Percentiles rank a stretch among this genome's conserved stretches.
Conservation (phyloP, 192 early-diverging fungal species). For the Umbelopsis vinacea region DNA sequence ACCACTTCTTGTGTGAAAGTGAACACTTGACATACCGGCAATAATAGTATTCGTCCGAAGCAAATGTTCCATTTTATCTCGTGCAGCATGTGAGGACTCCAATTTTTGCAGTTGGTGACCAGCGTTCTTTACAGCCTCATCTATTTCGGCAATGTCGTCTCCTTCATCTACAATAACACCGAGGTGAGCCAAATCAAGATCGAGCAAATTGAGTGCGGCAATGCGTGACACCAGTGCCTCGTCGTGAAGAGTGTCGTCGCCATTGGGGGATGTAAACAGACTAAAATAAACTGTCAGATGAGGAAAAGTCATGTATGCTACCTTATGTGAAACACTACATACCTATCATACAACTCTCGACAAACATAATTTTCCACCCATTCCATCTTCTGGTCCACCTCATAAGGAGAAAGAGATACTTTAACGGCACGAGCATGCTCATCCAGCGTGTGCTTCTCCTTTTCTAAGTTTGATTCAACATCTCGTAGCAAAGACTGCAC, state of each 20-base stretch:
- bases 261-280: conserved; percentile 42
- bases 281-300: conserved; percentile 3
- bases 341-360: conserved; percentile 47
- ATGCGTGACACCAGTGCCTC: conserved; percentile 68
- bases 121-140: conserved; percentile 42
- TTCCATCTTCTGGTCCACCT: conserved; percentile 48
- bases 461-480: conserved; percentile 24
- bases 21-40: conserved; percentile 34
- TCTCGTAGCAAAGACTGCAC: conserved; percentile 26
- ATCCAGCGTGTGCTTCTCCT: neutral
- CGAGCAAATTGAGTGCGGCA: conserved; percentile 67
- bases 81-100: conserved; percentile 41
- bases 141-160: conserved; percentile 43
- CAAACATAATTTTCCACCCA: conserved; percentile 52
- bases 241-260: conserved; percentile 63
- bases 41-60: conserved; percentile 47
- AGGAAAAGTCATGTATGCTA: neutral
- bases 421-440: conserved; percentile 14
- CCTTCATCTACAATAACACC: conserved; percentile 52
- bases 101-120: conserved; percentile 51
- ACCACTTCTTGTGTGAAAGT: too few species aligned
- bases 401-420: conserved; percentile 27
- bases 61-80: conserved; percentile 50
- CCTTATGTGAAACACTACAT: neutral
- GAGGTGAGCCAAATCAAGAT: conserved; percentile 61